A percentile compares a stretch with the other conserved stretches of the same genome.
Evolutionary conservation across 2,329 filamentous ascomycete species (phyloP).

Genomic region (Capronia coronata): DNA sequence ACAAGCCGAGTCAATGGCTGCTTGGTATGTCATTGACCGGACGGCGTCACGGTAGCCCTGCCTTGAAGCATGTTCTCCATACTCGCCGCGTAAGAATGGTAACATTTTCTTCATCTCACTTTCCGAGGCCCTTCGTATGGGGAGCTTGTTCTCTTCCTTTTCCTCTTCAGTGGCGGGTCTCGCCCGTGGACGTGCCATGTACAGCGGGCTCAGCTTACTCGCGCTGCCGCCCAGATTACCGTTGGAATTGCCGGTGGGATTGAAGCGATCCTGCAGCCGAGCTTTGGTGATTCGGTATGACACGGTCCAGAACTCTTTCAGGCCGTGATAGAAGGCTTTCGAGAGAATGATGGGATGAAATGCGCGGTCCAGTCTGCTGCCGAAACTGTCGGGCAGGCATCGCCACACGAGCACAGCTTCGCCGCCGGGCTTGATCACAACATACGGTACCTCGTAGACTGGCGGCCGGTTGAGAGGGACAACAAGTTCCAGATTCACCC

Average conservation of each 20-base stretch:
- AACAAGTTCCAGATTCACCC: conserved; percentile 15
- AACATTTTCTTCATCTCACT: conserved; percentile 9
- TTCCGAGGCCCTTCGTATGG: conserved; percentile 6
- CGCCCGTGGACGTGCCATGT: background rate
- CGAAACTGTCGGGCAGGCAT: conserved; percentile 17
- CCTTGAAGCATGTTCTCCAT: conserved; percentile 13
- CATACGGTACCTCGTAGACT: conserved; percentile 24
- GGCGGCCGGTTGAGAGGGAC: conserved; percentile 17
- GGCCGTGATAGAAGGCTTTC: conserved; percentile 21
- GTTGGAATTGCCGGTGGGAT: background rate
- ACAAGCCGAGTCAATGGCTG: conserved; percentile 17
- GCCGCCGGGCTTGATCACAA: conserved; percentile 14
- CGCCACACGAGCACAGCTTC: conserved; percentile 19
- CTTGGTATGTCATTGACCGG: conserved; percentile 21
- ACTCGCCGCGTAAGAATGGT: conserved; percentile 20
- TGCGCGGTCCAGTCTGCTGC: conserved; percentile 21
- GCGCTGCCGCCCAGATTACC: background rate
- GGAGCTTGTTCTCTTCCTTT: conserved; percentile 6
- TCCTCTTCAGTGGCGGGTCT: conserved; percentile 10
- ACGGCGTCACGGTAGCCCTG: conserved; percentile 16
- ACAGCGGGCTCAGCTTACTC: background rate
- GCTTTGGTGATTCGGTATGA: conserved; percentile 18
- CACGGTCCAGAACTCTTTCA: conserved; percentile 17
- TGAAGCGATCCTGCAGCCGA: conserved; percentile 12
- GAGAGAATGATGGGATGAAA: conserved; percentile 22